These are phyloP conservation scores for Leccinellum albellum DNA, from an alignment of 768 basidiomycete species.

Conservation along the genomic window DNA sequence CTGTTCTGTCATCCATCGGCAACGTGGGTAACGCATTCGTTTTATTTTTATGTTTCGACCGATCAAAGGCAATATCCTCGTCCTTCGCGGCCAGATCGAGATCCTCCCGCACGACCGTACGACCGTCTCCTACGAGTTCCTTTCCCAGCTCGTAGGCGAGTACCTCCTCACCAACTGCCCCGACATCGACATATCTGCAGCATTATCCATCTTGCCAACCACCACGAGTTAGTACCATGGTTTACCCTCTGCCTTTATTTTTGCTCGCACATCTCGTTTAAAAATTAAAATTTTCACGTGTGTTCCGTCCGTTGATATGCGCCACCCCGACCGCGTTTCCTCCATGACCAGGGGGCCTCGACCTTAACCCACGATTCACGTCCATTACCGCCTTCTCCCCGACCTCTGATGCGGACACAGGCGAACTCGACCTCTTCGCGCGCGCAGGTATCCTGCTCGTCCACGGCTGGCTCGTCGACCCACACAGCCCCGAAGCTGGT, in stretches of 20 bases:
- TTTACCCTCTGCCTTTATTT: background rate
- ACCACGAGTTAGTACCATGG: constrained; percentile 61
- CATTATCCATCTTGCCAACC: constrained; percentile 42
- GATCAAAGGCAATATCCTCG: constrained; percentile 74
- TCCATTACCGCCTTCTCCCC: constrained; percentile 66
- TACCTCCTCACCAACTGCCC: constrained; percentile 62
- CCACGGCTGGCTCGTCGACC: constrained; percentile 70
- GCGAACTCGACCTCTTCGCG: constrained; percentile 83
- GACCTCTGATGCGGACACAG: constrained; percentile 44
- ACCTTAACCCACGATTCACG: constrained; percentile 83
- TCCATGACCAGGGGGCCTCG: constrained; percentile 66
- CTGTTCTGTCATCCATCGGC: background rate
- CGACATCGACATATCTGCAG: constrained; percentile 32
- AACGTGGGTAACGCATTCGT: background rate
- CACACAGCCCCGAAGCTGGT: constrained; percentile 50
- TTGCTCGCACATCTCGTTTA: background rate
- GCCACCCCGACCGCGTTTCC: background rate
- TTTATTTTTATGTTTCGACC: background rate
- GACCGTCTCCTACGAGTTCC: constrained; percentile 79
- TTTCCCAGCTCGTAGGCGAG: constrained; percentile 80
- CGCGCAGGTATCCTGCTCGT: constrained; percentile 77
- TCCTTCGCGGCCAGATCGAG: constrained; percentile 76
- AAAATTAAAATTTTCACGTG: background rate
- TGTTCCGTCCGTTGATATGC: background rate
- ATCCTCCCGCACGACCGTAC: constrained; percentile 63